These are phyloP conservation scores for Barnettozyma hawaiiensis DNA, from an alignment of 1,139 yeast genomes.

Conservation along the genomic window DNA sequence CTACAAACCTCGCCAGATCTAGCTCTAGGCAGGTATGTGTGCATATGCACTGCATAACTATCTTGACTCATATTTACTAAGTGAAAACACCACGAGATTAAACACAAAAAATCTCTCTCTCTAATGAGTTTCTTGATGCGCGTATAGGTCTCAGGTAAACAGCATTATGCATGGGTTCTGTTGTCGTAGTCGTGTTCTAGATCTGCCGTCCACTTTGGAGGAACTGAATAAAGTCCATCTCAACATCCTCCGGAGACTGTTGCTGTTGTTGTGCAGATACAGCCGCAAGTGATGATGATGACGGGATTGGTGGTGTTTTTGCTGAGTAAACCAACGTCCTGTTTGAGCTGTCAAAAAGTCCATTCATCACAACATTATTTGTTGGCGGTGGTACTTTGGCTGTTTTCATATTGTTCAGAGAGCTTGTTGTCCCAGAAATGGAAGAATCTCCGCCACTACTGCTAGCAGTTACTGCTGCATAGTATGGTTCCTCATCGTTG, in stretches of 20 bases:
- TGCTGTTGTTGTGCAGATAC: neutral
- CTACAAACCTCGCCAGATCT: too few species aligned
- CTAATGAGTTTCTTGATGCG: too few species aligned
- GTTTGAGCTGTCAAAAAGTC: neutral
- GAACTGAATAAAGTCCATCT: slow-evolving; percentile 9
- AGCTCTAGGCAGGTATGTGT: too few species aligned
- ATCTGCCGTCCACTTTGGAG: slow-evolving; percentile 7
- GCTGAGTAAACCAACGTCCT: neutral
- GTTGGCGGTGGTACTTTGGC: neutral
- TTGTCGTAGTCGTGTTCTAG: neutral
- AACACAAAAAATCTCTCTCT: too few species aligned
- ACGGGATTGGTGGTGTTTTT: too few species aligned
- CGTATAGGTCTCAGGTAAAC: too few species aligned
- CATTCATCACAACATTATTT: neutral
- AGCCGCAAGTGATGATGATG: neutral
- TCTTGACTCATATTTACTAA: too few species aligned
- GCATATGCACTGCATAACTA: too few species aligned
- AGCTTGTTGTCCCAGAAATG: neutral
- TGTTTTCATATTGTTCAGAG: neutral
- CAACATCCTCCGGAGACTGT: neutral
- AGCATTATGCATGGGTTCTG: too few species aligned
- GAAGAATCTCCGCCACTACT: neutral
- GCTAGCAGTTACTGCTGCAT: neutral
- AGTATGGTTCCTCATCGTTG: neutral
- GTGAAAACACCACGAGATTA: too few species aligned